Evolutionary conservation across 371 early-diverging fungal genomes (phyloP), one percentile per base, ranked within the genome.

Genomic region (Circinella umbellata): DNA sequence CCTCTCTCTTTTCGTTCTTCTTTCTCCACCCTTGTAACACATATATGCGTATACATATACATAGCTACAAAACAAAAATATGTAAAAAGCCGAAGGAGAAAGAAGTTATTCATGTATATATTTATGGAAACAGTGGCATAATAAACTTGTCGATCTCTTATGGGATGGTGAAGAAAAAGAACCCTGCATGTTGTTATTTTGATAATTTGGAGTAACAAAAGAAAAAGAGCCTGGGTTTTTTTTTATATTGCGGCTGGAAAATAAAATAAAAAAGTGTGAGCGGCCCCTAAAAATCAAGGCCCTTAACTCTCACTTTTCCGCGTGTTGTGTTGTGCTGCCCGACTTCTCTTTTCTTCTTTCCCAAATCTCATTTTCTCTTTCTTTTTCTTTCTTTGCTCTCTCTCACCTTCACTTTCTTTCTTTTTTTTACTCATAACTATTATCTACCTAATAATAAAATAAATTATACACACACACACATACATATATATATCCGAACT

Each of bases 321-420:
- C 51, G 51, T 51, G 51, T n/a, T 51, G 14, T 51, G 51, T 51
- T 51, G 51, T 51, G 51, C 51, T 51, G 51, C 51, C 51, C 51
- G 51, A 51, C 51, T 9, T 11, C 47, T 9, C 47, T 47, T 15
- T 47, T 47, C 47, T 47, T 15, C 27, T 27, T 27, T 27, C 27
- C 27, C 42, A 42, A 42, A 42, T 9, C 6, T 11, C 42, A 42
- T 20, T 20, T 61, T 61, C 37, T 18, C 5, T 17, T n/a, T 14
- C 51, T 51, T n/a, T 47, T 51, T n/a, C n/a, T n/a, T 20, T 37
- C 61, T 61, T 39, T 48, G 20, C 27, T 63, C 20, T 39, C 34
- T 34, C 15, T 42, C 38, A 18, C 8, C 42, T 15, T 48, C 27
- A 37, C 61, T 34, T 61, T 10, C 36, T 18, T 38, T 61, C 38